Conservation (phyloP, 352 stramenopile genomes). For the Globisporangium iwayamae region DNA sequence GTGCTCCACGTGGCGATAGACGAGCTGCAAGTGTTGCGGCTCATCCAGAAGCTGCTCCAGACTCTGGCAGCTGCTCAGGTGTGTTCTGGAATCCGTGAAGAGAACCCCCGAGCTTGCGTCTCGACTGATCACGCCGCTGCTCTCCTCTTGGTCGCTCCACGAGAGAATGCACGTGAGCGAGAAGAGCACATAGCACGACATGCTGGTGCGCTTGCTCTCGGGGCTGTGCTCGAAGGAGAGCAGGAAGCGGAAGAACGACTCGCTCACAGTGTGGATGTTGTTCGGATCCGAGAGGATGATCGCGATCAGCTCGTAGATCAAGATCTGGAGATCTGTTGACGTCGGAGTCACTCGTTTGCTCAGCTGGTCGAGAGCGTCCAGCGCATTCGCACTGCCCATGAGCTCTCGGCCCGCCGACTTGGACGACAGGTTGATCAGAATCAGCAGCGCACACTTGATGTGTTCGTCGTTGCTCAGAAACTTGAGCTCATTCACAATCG, state of each 20-base stretch:
- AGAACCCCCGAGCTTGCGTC: constrained; percentile 1
- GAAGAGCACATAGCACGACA: constrained; percentile 65
- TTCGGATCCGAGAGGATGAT: constrained; percentile 43
- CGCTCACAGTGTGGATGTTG: constrained; percentile 40
- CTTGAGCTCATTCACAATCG: constrained; percentile 43
- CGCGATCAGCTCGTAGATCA: constrained; percentile 51
- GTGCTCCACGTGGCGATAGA: constrained; percentile 48
- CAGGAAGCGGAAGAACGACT: constrained; percentile 54
- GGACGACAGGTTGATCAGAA: constrained; percentile 29
- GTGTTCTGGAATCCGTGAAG: not conserved
- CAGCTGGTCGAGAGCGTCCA: constrained; percentile 40
- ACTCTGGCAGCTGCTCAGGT: not conserved
- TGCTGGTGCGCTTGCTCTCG: constrained; percentile 12
- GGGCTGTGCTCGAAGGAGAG: constrained; percentile 35
- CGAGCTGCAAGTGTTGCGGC: constrained; percentile 33
- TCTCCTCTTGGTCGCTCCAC: constrained; percentile 43
- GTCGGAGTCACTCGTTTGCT: constrained; percentile 13
- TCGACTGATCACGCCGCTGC: constrained; percentile 10
- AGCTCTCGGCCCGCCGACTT: constrained; percentile 27
- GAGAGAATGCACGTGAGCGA: constrained; percentile 54
- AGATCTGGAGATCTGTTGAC: constrained; percentile 15
- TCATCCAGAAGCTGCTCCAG: constrained; percentile 53
- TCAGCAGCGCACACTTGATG: constrained; percentile 38
- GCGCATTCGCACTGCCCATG: constrained; percentile 31
- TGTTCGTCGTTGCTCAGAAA: constrained; percentile 26